Conservation (phyloP, 2,329 filamentous ascomycete species). For the Stachybotrys chlorohalonatus region DNA sequence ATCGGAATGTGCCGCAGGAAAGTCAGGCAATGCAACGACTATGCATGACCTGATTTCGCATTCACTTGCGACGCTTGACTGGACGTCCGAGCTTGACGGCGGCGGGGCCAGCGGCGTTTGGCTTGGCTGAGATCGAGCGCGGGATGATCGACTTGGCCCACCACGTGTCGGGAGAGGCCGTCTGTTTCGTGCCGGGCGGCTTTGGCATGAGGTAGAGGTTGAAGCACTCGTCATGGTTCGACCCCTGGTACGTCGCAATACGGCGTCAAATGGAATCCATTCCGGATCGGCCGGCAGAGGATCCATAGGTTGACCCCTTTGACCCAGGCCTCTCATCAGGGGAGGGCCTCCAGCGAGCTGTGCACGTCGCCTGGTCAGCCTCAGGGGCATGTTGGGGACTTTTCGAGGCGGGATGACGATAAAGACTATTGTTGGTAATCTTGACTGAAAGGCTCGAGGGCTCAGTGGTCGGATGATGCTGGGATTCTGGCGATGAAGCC, state of each 20-base stretch:
- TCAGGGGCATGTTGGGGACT: neutral
- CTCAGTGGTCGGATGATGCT: no score
- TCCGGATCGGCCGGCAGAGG: conserved; percentile 7
- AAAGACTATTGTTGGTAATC: neutral
- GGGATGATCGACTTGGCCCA: neutral
- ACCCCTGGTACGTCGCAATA: conserved; percentile 2
- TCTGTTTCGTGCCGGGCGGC: neutral
- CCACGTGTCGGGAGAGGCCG: no score
- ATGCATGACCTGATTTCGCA: neutral
- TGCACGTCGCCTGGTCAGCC: conserved; percentile 12
- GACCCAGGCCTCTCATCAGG: conserved; percentile 13
- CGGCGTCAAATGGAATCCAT: conserved; percentile 5
- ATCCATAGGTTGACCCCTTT: conserved; percentile 4
- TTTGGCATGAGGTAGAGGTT: neutral
- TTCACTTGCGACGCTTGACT: neutral
- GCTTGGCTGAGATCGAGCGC: neutral
- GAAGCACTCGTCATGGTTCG: neutral
- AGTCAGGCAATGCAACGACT: neutral
- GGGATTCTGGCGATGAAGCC: no score
- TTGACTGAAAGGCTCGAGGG: no score
- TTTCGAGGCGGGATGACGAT: neutral
- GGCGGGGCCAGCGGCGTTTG: neutral
- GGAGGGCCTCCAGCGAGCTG: conserved; percentile 9
- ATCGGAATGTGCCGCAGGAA: no score
- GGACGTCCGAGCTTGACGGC: neutral